A percentile compares a stretch with the other conserved stretches of the same genome.
Evolutionary conservation across 2,329 filamentous ascomycete genomes (phyloP).

Genomic region (Ceratocystis huliohia): DNA sequence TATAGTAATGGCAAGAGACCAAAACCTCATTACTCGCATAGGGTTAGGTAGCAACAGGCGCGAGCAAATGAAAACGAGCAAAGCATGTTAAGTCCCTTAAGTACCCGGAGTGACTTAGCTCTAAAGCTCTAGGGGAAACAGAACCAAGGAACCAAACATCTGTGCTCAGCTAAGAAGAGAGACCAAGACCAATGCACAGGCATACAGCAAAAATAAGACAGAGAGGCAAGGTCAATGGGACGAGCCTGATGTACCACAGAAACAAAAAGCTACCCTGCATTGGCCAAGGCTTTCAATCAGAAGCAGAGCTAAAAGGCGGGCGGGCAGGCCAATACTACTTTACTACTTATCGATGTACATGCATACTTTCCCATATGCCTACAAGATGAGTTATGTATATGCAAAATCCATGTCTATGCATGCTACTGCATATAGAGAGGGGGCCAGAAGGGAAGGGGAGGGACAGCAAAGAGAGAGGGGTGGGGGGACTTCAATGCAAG

Average conservation of each 20-base stretch:
- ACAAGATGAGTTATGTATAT: neutral
- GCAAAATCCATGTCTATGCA: neutral
- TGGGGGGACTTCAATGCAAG: neutral
- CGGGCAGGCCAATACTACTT: neutral
- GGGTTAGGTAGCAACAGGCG: conserved; percentile 1
- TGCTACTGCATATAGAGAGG: neutral
- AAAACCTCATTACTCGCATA: neutral
- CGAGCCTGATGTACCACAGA: conserved; percentile 5
- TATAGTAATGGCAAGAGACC: neutral
- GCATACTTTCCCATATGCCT: neutral
- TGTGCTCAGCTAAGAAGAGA: conserved; percentile 3
- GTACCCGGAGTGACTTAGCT: neutral
- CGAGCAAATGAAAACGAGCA: neutral
- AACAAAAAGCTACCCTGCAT: neutral
- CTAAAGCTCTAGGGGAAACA: neutral
- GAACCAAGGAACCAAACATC: conserved; percentile 11
- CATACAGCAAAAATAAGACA: neutral
- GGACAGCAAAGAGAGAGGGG: neutral
- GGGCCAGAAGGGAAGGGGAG: too few relatives aligned
- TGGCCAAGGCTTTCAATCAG: neutral
- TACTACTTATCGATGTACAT: neutral
- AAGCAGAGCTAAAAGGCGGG: neutral
- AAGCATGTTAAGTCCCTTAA: too few relatives aligned
- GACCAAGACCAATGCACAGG: neutral
- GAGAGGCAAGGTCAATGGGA: neutral